Conservation (phyloP, 179 eudicot species). For the Dionaea muscipula region DNA sequence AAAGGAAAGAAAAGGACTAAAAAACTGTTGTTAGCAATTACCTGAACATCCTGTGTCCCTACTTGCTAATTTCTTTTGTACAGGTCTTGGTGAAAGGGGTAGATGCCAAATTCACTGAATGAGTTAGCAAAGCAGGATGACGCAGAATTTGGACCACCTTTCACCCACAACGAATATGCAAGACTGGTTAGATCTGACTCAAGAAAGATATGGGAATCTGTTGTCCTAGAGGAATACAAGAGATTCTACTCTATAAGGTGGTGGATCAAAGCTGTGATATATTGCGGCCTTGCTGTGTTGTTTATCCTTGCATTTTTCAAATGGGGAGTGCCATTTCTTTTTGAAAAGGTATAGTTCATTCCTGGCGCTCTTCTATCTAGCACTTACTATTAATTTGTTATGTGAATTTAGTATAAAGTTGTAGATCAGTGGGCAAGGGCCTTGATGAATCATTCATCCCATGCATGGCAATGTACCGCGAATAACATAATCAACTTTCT, state of each 20-base stretch:
- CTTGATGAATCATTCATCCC: too few species aligned
- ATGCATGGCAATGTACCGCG: too few species aligned
- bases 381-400: too few species aligned
- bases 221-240: slow-evolving; percentile 17
- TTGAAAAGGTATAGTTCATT: slow-evolving; percentile 56
- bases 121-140: slow-evolving; percentile 17
- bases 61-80: slow-evolving; percentile 2
- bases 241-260: slow-evolving; percentile 30
- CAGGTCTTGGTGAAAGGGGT: slow-evolving; percentile 14
- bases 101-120: slow-evolving; percentile 42
- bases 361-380: too few species aligned
- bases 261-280: slow-evolving; percentile 59
- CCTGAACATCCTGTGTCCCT: too few species aligned
- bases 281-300: slow-evolving; percentile 23
- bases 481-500: too few species aligned
- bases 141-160: slow-evolving; percentile 21
- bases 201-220: slow-evolving; percentile 29
- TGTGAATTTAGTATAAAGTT: too few species aligned
- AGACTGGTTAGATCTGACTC: slow-evolving; percentile 47
- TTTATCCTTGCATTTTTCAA: slow-evolving; percentile 38
- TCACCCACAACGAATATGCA: slow-evolving; percentile 48
- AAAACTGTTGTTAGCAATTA: too few species aligned
- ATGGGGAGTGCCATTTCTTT: slow-evolving; percentile 79
- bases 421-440: too few species aligned
- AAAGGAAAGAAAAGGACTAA: too few species aligned